Percentiles rank a stretch among this genome's conserved stretches.
Evolutionary conservation across 192 early-diverging fungal genomes (phyloP).

Genomic region (Phycomyces nitens): DNA sequence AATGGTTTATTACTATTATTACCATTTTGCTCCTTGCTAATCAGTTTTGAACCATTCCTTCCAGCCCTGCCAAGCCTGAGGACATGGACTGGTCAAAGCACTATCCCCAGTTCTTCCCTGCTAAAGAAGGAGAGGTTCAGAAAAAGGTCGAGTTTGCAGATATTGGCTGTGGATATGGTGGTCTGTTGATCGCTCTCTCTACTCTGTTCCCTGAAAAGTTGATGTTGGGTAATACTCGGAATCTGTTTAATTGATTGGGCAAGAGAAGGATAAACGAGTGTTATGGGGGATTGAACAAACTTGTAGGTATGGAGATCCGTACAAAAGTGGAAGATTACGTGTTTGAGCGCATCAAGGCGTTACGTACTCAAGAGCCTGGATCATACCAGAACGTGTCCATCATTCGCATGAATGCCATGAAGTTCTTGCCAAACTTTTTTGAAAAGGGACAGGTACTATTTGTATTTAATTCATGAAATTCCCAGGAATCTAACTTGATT

Average conservation of each 20-base stretch:
- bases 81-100: conserved; percentile 88
- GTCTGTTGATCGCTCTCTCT: conserved; percentile 80
- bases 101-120: conserved; percentile 68
- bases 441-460: conserved; percentile 77
- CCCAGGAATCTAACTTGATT: not conserved
- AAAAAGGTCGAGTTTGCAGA: conserved; percentile 92
- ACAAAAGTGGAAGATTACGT: conserved; percentile 94
- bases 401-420: conserved; percentile 98
- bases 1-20: no score
- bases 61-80: conserved; percentile 71
- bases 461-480: no score
- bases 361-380: conserved; percentile 67
- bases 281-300: no score
- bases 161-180: conserved; percentile 98
- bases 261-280: not conserved
- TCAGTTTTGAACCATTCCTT: not conserved
- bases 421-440: conserved; percentile 98
- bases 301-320: conserved; percentile 93
- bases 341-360: conserved; percentile 80
- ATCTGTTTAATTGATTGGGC: not conserved
- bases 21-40: not conserved
- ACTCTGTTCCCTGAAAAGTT: conserved; percentile 89
- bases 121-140: conserved; percentile 32
- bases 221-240: conserved; percentile 65
- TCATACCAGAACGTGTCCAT: conserved; percentile 96